Evolutionary conservation across 163 green algal genomes (phyloP).

Genomic region (Prototheca stagnorum): DNA sequence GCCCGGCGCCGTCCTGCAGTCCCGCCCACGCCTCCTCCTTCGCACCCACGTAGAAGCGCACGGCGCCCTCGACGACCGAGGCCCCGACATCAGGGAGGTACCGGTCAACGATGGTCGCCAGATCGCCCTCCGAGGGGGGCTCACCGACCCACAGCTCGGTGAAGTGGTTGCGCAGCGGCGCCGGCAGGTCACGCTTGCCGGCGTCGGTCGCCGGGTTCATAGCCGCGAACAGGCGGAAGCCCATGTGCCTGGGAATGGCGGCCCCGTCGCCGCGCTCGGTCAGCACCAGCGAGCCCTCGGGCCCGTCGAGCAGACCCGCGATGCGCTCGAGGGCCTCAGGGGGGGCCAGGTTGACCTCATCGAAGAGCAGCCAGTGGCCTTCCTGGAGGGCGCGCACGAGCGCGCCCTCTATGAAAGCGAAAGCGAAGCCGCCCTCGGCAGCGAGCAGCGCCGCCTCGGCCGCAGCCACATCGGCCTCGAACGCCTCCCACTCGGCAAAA

Average conservation of each 20-base stretch:
- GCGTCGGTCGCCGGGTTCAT: slow-evolving; percentile 97
- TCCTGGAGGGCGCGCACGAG: slow-evolving; percentile 72
- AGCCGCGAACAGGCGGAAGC: slow-evolving; percentile 82
- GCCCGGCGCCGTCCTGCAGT: slow-evolving; percentile 56
- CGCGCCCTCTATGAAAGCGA: slow-evolving; percentile 86
- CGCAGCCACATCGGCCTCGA: slow-evolving; percentile 39
- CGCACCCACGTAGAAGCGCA: slow-evolving; percentile 78
- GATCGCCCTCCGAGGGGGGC: slow-evolving; percentile 49
- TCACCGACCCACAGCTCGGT: slow-evolving; percentile 82
- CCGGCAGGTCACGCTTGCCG: slow-evolving; percentile 85
- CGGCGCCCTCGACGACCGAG: slow-evolving; percentile 14
- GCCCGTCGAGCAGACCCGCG: slow-evolving; percentile 70
- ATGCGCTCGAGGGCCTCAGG: slow-evolving; percentile 64
- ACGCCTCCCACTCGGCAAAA: slow-evolving; percentile 32
- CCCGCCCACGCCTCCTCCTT: slow-evolving; percentile 46
- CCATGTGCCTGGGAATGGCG: slow-evolving; percentile 55
- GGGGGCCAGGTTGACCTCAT: slow-evolving; percentile 81
- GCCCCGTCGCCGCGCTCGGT: slow-evolving; percentile 64
- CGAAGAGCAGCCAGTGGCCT: slow-evolving; percentile 88
- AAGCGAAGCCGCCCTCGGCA: slow-evolving; percentile 72
- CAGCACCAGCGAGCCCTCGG: slow-evolving; percentile 38
- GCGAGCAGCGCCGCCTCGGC: slow-evolving; percentile 49
- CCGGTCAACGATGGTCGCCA: slow-evolving; percentile 45
- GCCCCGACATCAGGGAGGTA: slow-evolving; percentile 41
- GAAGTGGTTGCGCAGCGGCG: slow-evolving; percentile 73